phyloP scores from a whole-genome alignment of 768 basidiomycete genomes.

The Collybia sp. region DNA sequence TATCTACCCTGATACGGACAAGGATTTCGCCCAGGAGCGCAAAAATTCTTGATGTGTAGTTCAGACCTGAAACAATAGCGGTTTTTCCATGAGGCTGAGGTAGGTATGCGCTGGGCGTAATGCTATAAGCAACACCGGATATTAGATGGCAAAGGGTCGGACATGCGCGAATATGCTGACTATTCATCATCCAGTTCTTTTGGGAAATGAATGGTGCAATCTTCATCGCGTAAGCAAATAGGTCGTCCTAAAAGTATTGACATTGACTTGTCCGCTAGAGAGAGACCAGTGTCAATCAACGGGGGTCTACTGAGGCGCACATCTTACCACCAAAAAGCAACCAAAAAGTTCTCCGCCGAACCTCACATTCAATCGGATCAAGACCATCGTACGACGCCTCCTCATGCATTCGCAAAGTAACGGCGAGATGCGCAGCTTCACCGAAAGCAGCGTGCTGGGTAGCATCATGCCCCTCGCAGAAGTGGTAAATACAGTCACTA shows the following conservation, averaged over 20 bases:
- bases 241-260: conserved; percentile 81
- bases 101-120: conserved; percentile 79
- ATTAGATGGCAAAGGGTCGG: conserved; percentile 24
- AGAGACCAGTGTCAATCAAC: conserved; percentile 6
- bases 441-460: conserved; percentile 87
- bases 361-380: conserved; percentile 84
- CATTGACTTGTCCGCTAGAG: conserved; percentile 83
- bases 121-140: conserved; percentile 44
- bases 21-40: conserved; percentile 83
- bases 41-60: conserved; percentile 84
- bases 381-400: conserved; percentile 78
- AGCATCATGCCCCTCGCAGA: conserved; percentile 84
- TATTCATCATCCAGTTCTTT: conserved; percentile 89
- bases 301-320: conserved; percentile 15
- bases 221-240: conserved; percentile 84
- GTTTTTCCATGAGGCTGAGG: conserved; percentile 87
- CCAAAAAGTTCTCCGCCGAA: conserved; percentile 86
- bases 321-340: conserved; percentile 75
- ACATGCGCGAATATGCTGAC: conserved; percentile 41
- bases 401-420: conserved; percentile 82
- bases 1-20: conserved; percentile 83
- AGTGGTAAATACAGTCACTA: conserved; percentile 83
- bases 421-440: conserved; percentile 80
- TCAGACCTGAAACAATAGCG: conserved; percentile 80
- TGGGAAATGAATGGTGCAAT: conserved; percentile 86